Evolutionary conservation across 345 rosid genomes (phyloP).

Genomic region (Aegle marmelos): DNA sequence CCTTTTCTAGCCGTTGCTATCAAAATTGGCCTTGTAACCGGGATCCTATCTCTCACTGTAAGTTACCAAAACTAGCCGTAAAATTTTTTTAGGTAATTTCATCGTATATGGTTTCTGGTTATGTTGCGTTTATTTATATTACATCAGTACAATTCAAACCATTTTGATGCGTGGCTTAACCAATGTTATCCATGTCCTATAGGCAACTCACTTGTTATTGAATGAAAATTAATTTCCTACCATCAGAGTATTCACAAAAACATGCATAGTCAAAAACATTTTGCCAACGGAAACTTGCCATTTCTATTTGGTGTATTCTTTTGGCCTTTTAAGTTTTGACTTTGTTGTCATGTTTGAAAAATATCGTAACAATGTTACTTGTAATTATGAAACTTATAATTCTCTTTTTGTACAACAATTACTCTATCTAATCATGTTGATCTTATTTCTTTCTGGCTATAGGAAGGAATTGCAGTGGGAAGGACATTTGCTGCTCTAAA

Average conservation of each 20-base stretch:
- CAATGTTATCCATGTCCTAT: neutral
- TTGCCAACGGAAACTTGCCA: neutral
- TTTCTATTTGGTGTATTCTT: neutral
- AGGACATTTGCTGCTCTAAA: constrained; percentile 87
- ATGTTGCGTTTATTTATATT: neutral
- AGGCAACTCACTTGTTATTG: neutral
- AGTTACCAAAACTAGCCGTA: constrained; percentile 24
- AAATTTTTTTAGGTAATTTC: neutral
- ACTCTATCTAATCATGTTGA: neutral
- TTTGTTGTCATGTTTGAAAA: neutral
- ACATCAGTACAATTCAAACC: neutral
- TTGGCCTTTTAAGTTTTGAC: neutral
- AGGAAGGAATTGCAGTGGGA: constrained; percentile 99
- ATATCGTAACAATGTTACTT: neutral
- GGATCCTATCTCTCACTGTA: constrained; percentile 87
- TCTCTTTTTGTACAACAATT: neutral
- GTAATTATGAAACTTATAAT: neutral
- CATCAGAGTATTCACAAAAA: neutral
- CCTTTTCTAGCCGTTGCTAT: constrained; percentile 60
- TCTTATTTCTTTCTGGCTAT: neutral
- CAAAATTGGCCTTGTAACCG: constrained; percentile 87
- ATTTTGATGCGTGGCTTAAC: neutral
- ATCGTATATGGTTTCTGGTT: neutral
- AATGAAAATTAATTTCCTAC: neutral
- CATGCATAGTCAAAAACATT: neutral